Conservation (phyloP, 768 basidiomycete species). For the Tricholoma saponaceum region DNA sequence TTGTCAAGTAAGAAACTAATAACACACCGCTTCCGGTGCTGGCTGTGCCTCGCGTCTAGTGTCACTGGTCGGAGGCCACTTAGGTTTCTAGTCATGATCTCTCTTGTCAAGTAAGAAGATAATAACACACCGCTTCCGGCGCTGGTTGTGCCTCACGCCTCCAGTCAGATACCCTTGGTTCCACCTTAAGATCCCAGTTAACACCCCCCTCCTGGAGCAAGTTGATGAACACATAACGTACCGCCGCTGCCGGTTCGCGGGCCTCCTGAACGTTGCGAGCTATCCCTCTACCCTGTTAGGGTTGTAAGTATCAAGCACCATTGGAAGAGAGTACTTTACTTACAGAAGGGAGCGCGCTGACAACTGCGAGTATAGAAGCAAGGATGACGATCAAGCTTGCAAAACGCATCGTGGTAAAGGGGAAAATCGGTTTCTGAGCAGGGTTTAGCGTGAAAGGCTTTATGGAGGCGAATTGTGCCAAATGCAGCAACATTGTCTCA, state of each 20-base stretch:
- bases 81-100: not conserved
- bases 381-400: conserved; percentile 18
- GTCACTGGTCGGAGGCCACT: too few species aligned
- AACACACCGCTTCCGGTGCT: too few species aligned
- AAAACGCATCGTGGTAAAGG: conserved; percentile 25
- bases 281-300: conserved; percentile 4
- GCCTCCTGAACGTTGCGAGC: conserved; percentile 14
- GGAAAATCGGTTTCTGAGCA: conserved; percentile 9
- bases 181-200: conserved; percentile 1
- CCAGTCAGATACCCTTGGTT: not conserved
- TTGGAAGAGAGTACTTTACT: conserved; percentile 8
- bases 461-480: conserved; percentile 16
- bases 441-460: conserved; percentile 8
- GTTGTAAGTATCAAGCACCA: conserved; percentile 1
- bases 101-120: not conserved
- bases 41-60: too few species aligned
- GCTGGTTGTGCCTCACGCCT: conserved; percentile 7
- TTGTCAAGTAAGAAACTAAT: too few species aligned
- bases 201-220: not conserved
- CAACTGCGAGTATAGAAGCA: conserved; percentile 20
- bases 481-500: conserved; percentile 20
- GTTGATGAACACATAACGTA: conserved; percentile 12
- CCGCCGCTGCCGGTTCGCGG: conserved; percentile 7
- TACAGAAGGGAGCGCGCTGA: conserved; percentile 22
- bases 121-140: not conserved